Evolutionary conservation across 75 land plant genomes (phyloP).

Genomic region (Selaginella moellendorffii): DNA sequence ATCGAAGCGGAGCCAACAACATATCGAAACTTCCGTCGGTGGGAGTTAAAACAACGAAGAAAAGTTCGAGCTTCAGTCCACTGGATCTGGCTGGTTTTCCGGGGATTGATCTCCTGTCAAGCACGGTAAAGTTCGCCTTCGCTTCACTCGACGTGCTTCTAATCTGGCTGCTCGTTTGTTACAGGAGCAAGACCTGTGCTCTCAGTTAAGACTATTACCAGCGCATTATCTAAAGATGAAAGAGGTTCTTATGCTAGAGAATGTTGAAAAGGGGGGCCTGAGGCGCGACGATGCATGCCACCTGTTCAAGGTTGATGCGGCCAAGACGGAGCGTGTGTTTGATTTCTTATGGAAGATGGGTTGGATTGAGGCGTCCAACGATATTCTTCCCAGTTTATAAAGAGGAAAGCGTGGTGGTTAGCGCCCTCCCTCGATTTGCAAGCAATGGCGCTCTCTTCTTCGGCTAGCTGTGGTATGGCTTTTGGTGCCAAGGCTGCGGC

Average conservation of each 20-base stretch:
- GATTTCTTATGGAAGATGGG: slow-evolving; percentile 62
- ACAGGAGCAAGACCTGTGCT: slow-evolving; percentile 77
- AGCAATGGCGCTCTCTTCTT: not conserved
- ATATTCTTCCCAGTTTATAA: not conserved
- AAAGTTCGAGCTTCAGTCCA: slow-evolving; percentile 13
- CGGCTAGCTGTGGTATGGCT: not conserved
- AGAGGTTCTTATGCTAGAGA: slow-evolving; percentile 44
- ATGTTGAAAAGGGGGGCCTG: slow-evolving; percentile 31
- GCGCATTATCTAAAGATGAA: slow-evolving; percentile 65
- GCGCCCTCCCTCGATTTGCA: no score
- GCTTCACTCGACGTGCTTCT: no score
- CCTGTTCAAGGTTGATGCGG: slow-evolving; percentile 56
- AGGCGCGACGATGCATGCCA: slow-evolving; percentile 48
- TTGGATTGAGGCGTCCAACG: slow-evolving; percentile 20
- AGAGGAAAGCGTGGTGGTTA: not conserved
- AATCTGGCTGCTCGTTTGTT: no score
- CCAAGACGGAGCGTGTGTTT: slow-evolving; percentile 69
- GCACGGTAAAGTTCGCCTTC: no score
- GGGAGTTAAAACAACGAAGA: slow-evolving; percentile 3
- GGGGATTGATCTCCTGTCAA: slow-evolving; percentile 59
- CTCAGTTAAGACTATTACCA: slow-evolving; percentile 58
- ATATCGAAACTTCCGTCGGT: slow-evolving; percentile 24
- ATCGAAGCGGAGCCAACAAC: slow-evolving; percentile 12
- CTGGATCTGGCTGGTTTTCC: slow-evolving; percentile 57
- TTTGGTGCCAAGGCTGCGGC: no score